phyloP scores from a whole-genome alignment of 495 filamentous ascomycete genomes.

The Aspergillus bertholletiae region DNA sequence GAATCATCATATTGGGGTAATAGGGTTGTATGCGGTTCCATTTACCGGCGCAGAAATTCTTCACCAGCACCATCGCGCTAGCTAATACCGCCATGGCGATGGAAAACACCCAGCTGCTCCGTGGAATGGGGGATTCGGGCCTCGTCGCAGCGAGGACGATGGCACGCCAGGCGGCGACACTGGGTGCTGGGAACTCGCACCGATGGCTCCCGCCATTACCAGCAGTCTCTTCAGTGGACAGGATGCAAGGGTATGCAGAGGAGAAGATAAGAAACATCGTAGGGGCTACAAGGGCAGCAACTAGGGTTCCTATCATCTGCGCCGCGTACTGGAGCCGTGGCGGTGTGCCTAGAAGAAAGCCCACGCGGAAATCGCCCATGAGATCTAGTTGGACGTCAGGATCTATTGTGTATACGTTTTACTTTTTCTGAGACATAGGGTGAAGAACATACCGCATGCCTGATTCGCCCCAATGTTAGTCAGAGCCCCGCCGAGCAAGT shows the following conservation, averaged over 20 bases:
- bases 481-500: background rate
- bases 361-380: slow-evolving; percentile 7
- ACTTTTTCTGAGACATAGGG: too few relatives aligned
- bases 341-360: slow-evolving; percentile 4
- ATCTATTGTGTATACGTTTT: too few relatives aligned
- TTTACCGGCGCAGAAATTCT: background rate
- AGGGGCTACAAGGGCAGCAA: background rate
- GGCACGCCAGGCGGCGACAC: background rate
- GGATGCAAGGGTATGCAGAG: slow-evolving; percentile 6
- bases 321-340: background rate
- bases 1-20: slow-evolving; percentile 3
- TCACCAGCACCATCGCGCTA: background rate
- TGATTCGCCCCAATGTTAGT: slow-evolving; percentile 7
- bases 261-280: slow-evolving; percentile 4
- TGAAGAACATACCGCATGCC: background rate
- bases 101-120: background rate
- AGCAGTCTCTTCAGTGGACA: background rate
- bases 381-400: background rate
- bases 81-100: background rate
- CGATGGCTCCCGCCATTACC: background rate
- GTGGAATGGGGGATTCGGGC: background rate
- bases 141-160: slow-evolving; percentile 1
- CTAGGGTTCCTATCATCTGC: slow-evolving; percentile 1
- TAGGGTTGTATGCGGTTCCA: background rate
- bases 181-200: slow-evolving; percentile 1